A percentile compares a stretch with the other conserved stretches of the same genome.
These are phyloP conservation scores for Ustilago tritici DNA, from an alignment of 1,284 basidiomycete genomes.

Conservation along the genomic window DNA sequence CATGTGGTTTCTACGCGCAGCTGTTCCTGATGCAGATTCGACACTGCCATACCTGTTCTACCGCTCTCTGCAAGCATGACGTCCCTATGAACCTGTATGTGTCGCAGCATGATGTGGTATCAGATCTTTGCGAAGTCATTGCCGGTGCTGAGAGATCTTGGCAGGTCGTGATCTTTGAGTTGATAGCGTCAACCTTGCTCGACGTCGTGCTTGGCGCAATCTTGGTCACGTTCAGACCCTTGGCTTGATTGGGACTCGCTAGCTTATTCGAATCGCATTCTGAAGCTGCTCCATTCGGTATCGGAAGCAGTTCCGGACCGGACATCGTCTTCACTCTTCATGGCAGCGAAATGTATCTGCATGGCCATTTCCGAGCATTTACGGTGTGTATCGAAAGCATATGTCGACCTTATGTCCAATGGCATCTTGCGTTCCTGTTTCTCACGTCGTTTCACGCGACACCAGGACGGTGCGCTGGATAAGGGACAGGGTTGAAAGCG, in stretches of 20 bases:
- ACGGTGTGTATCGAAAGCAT: background rate
- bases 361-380: background rate
- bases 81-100: background rate
- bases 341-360: background rate
- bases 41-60: constrained; percentile 2
- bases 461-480: background rate
- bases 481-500: background rate
- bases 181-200: background rate
- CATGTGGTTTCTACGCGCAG: background rate
- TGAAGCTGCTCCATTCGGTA: background rate
- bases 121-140: too few relatives aligned
- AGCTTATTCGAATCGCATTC: background rate
- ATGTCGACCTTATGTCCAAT: background rate
- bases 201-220: background rate
- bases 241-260: background rate
- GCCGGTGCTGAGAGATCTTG: background rate
- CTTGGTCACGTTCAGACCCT: background rate
- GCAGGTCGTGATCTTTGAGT: background rate
- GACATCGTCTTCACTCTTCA: background rate
- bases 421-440: constrained; percentile 4
- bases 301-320: background rate
- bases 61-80: constrained; percentile 1
- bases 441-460: constrained; percentile 2
- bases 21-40: background rate
- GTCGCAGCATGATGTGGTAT: background rate